These are phyloP conservation scores for Fusarium chaquense DNA, from an alignment of 2,329 filamentous ascomycete species.

Conservation along the genomic window DNA sequence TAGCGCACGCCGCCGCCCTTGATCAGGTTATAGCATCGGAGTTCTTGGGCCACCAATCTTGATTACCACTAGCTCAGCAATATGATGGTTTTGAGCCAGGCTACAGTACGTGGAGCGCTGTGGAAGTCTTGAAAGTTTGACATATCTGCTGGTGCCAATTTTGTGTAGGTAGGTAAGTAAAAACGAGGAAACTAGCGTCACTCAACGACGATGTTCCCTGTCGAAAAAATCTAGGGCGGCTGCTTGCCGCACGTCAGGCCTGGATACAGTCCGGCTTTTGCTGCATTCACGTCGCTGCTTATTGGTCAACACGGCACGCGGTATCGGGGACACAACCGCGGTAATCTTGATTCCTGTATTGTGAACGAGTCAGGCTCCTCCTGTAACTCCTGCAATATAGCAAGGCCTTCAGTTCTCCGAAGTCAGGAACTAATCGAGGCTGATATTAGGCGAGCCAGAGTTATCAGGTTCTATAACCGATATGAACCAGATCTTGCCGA, in stretches of 20 bases:
- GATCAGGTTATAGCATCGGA: constrained; percentile 13
- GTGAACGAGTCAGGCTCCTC: not conserved
- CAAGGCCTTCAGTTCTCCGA: not conserved
- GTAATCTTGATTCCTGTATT: not conserved
- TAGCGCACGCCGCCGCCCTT: constrained; percentile 2
- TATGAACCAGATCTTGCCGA: constrained; percentile 9
- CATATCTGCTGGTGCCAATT: constrained; percentile 24
- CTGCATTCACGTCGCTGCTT: constrained; percentile 20
- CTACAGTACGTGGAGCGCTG: not conserved
- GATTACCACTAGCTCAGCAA: constrained; percentile 3
- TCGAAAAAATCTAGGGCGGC: constrained; percentile 28
- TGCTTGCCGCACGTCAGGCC: constrained; percentile 27
- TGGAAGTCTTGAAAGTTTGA: not conserved
- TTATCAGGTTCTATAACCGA: not conserved
- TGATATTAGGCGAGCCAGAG: constrained; percentile 3
- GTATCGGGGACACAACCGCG: not conserved
- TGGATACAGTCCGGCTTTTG: constrained; percentile 37
- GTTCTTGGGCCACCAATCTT: constrained; percentile 2
- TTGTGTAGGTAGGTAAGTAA: constrained; percentile 14
- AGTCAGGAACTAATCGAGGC: not conserved
- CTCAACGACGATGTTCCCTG: constrained; percentile 22
- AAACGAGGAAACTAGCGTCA: constrained; percentile 8
- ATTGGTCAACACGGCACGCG: constrained; percentile 9
- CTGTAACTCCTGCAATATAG: not conserved
- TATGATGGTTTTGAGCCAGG: constrained; percentile 3